Evolutionary conservation across 1,284 basidiomycete species (phyloP).

Genomic region (Abortiporus biennis): DNA sequence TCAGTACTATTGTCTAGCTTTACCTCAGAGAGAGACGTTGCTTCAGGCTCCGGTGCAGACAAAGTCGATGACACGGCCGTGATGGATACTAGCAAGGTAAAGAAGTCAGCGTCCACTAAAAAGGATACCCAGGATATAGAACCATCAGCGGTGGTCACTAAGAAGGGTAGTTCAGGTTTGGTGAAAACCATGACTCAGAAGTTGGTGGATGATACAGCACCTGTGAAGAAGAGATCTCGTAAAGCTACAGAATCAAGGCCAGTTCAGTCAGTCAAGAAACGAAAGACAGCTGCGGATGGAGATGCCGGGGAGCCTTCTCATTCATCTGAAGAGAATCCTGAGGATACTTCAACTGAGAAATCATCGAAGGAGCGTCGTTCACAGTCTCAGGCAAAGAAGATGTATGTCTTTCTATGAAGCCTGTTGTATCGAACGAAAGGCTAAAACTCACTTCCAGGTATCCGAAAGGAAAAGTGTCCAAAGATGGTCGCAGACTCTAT

Average conservation of each 20-base stretch:
- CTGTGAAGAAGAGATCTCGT: not conserved
- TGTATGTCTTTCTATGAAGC: not conserved
- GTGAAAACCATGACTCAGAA: not conserved
- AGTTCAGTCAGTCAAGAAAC: constrained; percentile 1
- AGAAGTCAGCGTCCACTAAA: not conserved
- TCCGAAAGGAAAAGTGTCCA: constrained; percentile 13
- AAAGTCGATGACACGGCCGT: not conserved
- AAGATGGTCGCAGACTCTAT: not conserved
- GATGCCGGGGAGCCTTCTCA: not conserved
- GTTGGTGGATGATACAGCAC: not conserved
- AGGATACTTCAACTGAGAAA: too few species aligned
- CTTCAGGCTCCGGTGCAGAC: not conserved
- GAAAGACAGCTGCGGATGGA: not conserved
- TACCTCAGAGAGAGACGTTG: not conserved
- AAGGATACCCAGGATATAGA: not conserved
- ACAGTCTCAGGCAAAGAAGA: too few species aligned
- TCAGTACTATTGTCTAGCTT: not conserved
- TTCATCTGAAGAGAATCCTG: too few species aligned
- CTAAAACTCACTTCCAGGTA: constrained; percentile 11
- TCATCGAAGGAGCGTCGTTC: not conserved
- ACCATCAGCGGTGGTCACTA: not conserved
- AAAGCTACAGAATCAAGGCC: not conserved
- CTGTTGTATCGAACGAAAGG: not conserved
- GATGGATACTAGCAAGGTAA: not conserved
- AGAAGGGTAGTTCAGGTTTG: not conserved